Evolutionary conservation across 2,329 filamentous ascomycete species (phyloP), one percentile per base, ranked within the genome.

Genomic region (Pseudocercospora macadamiae): DNA sequence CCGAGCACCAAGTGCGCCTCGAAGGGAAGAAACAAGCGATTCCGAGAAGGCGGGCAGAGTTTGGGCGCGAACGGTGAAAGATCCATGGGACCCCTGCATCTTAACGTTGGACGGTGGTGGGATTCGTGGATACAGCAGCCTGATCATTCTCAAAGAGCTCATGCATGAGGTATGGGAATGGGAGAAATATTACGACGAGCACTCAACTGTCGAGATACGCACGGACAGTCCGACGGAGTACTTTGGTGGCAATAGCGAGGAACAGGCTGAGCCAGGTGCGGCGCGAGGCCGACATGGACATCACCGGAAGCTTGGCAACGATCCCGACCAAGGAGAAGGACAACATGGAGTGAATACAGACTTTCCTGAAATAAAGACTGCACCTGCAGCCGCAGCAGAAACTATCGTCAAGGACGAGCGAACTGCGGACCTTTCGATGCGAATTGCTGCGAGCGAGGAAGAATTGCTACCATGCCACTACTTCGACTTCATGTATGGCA

Each of bases 401-500:
- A 57, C 63, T 0, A 47, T 62, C 0, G 45, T 49, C 10, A 54
- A 64, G n/a, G 65, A 69, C 53, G 55, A 58, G 7, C 62, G 64
- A 19, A 68, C 61, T n/a, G 54, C 60, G 30, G 55, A 65, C 30
- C 51, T 63, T 8, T 64, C 56, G 37, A 55, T 57, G 19, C 57
- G 56, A 25, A 66, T 68, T 48, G 69, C 69, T 2, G 75, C 75
- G 57, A 68, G 72, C 48, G 76, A 78, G 60, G 71, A 77, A 47
- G 74, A 79, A 44, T 72, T 81, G 1, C 68, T 80, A 9, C 80
- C 79, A 57, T 81, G 78, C 58, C 77, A 82, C 61, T 82, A 82
- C 67, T 82, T 82, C 68, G 80, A 83, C 62, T 79, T 80, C 69
- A 81, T 82, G 73, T 81, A 80, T 55, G 80, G 80, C 19, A 82